A percentile compares a stretch with the other conserved stretches of the same genome.
phyloP scores from a whole-genome alignment of 169 alveolate species.

The Plasmodium knowlesi region DNA sequence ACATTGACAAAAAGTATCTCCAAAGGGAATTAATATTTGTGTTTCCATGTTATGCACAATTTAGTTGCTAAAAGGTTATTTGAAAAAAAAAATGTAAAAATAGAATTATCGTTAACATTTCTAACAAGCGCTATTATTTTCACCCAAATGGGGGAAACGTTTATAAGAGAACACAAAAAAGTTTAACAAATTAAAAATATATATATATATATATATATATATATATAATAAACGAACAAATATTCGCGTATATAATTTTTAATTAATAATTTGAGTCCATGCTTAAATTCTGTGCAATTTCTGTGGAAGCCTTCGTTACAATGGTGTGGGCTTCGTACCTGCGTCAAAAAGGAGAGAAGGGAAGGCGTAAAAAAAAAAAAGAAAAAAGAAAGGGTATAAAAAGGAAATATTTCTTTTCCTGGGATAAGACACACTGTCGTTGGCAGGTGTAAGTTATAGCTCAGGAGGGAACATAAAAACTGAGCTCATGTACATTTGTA shows the following conservation, averaged over 20 bases:
- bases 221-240: not conserved
- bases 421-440: not conserved
- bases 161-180: not conserved
- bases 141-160: not conserved
- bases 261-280: conserved; percentile 40
- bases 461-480: not conserved
- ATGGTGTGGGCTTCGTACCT: conserved; percentile 92
- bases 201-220: no score
- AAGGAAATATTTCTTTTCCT: not conserved
- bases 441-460: not conserved
- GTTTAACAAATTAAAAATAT: not conserved
- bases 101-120: not conserved
- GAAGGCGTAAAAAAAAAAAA: not conserved
- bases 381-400: not conserved
- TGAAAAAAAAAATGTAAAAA: no score
- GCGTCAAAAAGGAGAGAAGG: not conserved
- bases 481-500: not conserved
- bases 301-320: conserved; percentile 88
- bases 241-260: not conserved
- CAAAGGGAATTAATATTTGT: not conserved
- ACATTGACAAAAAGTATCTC: not conserved
- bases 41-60: not conserved
- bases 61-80: not conserved
- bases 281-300: conserved; percentile 83
- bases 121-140: not conserved